A percentile compares a stretch with the other conserved stretches of the same genome.
phyloP scores from a whole-genome alignment of 352 stramenopile genomes.

The Phytophthora palmivora region DNA sequence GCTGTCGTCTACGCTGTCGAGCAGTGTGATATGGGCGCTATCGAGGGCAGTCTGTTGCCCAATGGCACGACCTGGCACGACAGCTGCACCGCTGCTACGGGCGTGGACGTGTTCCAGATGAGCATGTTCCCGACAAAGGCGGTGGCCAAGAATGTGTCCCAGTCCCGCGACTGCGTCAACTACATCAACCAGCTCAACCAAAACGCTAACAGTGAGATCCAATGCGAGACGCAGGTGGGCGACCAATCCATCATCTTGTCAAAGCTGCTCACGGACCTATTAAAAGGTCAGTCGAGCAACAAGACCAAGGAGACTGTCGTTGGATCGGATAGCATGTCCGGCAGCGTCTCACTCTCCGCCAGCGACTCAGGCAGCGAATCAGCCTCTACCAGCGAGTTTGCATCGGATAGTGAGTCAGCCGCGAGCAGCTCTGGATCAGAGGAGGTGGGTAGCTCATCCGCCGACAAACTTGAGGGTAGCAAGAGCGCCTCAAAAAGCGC shows the following conservation, averaged over 20 bases:
- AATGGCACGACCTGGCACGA: conserved; percentile 59
- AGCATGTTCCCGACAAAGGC: conserved; percentile 47
- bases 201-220: conserved; percentile 59
- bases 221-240: conserved; percentile 54
- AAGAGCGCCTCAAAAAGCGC: conserved; percentile 21
- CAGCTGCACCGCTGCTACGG: conserved; percentile 39
- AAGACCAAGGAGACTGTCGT: conserved; percentile 45
- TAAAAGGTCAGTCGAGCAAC: conserved; percentile 70
- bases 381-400: conserved; percentile 1
- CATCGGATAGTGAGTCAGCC: conserved; percentile 7
- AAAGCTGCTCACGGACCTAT: conserved; percentile 51
- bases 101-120: conserved; percentile 59
- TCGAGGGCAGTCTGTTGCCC: conserved; percentile 52
- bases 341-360: conserved; percentile 25
- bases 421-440: conserved; percentile 18
- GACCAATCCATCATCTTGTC: conserved; percentile 48
- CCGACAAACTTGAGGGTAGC: conserved; percentile 15
- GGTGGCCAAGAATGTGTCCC: conserved; percentile 51
- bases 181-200: conserved; percentile 78
- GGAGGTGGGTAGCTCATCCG: background rate
- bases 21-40: conserved; percentile 55
- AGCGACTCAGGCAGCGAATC: conserved; percentile 25
- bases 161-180: conserved; percentile 63
- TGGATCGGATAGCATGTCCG: conserved; percentile 37
- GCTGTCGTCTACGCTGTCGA: conserved; percentile 26